Evolutionary conservation across 2,329 filamentous ascomycete species (phyloP).

Genomic region (Dothiorella sarmentorum): DNA sequence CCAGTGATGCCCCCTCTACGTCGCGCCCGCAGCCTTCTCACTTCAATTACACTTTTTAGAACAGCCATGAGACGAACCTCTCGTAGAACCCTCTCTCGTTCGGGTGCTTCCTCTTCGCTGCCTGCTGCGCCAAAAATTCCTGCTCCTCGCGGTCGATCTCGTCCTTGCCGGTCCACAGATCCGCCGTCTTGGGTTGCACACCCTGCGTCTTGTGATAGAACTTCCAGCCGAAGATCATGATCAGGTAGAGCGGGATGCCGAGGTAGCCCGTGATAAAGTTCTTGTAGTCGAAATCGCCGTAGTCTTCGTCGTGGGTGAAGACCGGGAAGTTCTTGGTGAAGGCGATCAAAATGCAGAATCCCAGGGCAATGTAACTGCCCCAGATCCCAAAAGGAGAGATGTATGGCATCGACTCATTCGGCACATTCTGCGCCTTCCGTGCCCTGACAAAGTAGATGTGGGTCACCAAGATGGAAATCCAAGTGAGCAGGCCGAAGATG

Average conservation of each 20-base stretch:
- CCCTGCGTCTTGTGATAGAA: constrained; percentile 52
- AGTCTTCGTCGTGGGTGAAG: constrained; percentile 55
- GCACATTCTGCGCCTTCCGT: constrained; percentile 44
- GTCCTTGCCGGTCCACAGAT: constrained; percentile 71
- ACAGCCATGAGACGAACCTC: constrained; percentile 59
- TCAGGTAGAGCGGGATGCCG: constrained; percentile 71
- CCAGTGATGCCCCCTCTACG: not conserved
- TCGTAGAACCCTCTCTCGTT: constrained; percentile 50
- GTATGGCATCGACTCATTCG: constrained; percentile 49
- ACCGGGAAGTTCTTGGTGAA: constrained; percentile 80
- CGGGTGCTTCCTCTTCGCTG: constrained; percentile 37
- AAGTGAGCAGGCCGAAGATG: constrained; percentile 43
- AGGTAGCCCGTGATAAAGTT: constrained; percentile 75
- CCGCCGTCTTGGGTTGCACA: constrained; percentile 57
- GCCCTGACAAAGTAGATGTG: constrained; percentile 50
- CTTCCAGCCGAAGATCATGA: constrained; percentile 68
- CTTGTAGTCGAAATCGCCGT: constrained; percentile 70
- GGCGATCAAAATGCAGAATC: constrained; percentile 69
- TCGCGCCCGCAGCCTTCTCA: not conserved
- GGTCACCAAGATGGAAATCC: constrained; percentile 49
- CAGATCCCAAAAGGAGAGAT: constrained; percentile 67
- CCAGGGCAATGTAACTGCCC: constrained; percentile 65
- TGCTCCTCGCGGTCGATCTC: constrained; percentile 70
- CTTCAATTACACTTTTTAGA: constrained; percentile 41
- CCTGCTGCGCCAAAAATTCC: constrained; percentile 60